Evolutionary conservation across 371 early-diverging fungal genomes (phyloP), one percentile per base, ranked within the genome.

Genomic region (Mortierella sp.): DNA sequence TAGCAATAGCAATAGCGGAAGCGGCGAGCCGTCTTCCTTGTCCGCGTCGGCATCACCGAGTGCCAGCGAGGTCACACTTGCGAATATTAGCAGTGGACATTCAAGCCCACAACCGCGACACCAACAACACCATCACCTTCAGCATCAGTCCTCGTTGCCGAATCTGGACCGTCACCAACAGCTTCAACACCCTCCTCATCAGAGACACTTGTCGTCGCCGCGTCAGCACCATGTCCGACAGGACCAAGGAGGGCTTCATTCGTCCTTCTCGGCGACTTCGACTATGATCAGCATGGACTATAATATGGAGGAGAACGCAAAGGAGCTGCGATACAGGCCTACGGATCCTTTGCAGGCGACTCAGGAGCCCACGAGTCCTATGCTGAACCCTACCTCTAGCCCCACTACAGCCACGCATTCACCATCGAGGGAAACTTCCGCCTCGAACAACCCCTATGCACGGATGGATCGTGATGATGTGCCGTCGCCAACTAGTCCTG

Each of bases 211-310:
- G 57, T 31, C 74, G 4, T 42, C 57, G 10, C 65, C 65, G 19
- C 65, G 65, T 19, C 65, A 65, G 21, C 65, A 65, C 10, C 16
- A 65, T 21, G 38, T 0, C 31, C 34, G 24, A 24, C 79, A 79
- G 21, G 79, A 75, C 7, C 75, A 71, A 24, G 72, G 58, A 6
- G 76, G 76, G 10, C 24, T 75, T 31, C 79, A 75, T 31, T 74
- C 77, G 7, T 73, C 79, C 14, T 86, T 86, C 54, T 86, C 86
- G 3, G 82, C 86, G 0, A 82, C 86, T 11, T 86, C 86, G 28
- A 82, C 86, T 28, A 82, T 82, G 80, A 80, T 86, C 31, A 82
- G 80, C 38, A 55, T 82, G 75, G 86, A 80, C 45, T 74, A 74
- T 26, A 73, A 38, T 11, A 45, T 63, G 65, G 85, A 84, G 19